Conservation (phyloP, 164 flowering plant species). For the Umbellularia californica region DNA sequence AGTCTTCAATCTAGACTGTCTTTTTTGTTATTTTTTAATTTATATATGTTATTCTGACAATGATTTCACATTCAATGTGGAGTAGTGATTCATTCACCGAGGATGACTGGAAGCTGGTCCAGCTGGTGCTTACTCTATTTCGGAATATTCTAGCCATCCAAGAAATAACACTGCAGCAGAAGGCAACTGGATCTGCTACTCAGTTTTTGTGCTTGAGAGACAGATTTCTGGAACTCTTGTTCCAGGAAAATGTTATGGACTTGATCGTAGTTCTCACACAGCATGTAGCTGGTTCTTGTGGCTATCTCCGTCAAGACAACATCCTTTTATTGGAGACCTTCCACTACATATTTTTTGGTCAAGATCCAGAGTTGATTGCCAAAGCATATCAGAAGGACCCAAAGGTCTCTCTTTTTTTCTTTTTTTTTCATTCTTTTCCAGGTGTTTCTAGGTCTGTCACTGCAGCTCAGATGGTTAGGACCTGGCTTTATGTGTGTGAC, state of each 20-base stretch:
- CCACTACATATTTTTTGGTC: constrained; percentile 69
- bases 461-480: background rate
- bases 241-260: constrained; percentile 86
- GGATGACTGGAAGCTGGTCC: constrained; percentile 97
- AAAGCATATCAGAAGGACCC: constrained; percentile 34
- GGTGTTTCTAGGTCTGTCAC: background rate
- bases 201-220: constrained; percentile 64
- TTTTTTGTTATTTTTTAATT: background rate
- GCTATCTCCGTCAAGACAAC: constrained; percentile 77
- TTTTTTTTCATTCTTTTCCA: constrained; percentile 2
- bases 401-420: constrained; percentile 42
- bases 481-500: background rate
- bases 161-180: constrained; percentile 68
- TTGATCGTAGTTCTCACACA: constrained; percentile 68
- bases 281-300: constrained; percentile 53
- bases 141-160: constrained; percentile 83
- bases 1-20: background rate
- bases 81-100: constrained; percentile 73
- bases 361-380: constrained; percentile 70
- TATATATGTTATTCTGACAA: background rate
- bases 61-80: constrained; percentile 9
- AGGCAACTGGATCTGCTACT: constrained; percentile 58
- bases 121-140: constrained; percentile 84
- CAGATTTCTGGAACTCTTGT: constrained; percentile 69
- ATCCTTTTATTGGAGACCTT: constrained; percentile 79